Base-by-base conservation (phyloP, 768 basidiomycete species). In the Xanthoconium purpureum region DNA sequence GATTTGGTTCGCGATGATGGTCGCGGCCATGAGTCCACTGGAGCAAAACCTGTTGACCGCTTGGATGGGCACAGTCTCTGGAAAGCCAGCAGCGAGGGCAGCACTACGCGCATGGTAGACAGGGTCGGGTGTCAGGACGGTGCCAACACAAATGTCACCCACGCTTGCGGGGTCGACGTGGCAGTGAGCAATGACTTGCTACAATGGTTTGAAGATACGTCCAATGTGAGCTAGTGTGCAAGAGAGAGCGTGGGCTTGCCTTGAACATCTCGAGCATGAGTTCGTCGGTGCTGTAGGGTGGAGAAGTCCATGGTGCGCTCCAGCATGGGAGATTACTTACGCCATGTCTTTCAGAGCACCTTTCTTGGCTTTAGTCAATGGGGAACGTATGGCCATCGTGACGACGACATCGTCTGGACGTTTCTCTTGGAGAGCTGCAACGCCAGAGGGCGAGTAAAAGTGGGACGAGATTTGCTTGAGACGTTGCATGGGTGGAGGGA, bases 11-110 rank as follows among this genome's bases (percentile, higher is more conserved):
- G 88, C 81, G 54, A 93, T 84, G 32, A 80, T 79, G 11, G 87
- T 88, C 32, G 87, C 78, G 13, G 91, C 88, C 87, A 92, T 90
- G n/a, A 94, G 80, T 28, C 90, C 91, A 56, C 84, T 88, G 3
- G 89, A 89, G 66, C 91, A 94, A 69, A 91, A 90, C 32, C 91
- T 77, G 67, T 93, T 92, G 63, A 93, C 74, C 28, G 77, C 79
- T 66, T 91, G 85, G 11, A 90, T 73, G 0, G 91, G 89, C 7
- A 88, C 85, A 6, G 77, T 78, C n/a, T 87, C 86, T 0, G 91
- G 91, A 60, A 88, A 83, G 11, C 91, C 91, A 14, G 91, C 91
- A 5, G 89, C 85, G 42, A 94, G 78, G 24, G 88, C 83, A 9
- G 91, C 85, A 40, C 83, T 75, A 40, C 91, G 80, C 15, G 89